Evolutionary conservation across 202 grass and related monocot genomes (phyloP).

Genomic region (Elaeis oleifera): DNA sequence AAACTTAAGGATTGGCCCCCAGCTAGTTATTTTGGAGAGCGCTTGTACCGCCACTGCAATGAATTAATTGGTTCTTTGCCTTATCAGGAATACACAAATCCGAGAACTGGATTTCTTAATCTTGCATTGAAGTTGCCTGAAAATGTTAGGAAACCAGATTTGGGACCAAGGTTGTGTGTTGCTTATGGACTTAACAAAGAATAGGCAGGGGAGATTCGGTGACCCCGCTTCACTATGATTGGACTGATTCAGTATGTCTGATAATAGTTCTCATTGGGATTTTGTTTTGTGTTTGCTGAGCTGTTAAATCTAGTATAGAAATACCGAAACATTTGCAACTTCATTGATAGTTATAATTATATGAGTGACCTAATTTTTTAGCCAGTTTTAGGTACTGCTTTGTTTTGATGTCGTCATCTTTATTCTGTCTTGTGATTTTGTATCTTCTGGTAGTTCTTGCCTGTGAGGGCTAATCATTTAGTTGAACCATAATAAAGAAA

Average conservation of each 20-base stretch:
- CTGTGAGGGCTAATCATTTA: too few species aligned
- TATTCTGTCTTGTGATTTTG: too few species aligned
- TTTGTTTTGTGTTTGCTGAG: background rate
- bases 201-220: conserved; percentile 82
- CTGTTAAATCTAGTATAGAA: too few species aligned
- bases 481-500: too few species aligned
- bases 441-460: too few species aligned
- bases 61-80: conserved; percentile 74
- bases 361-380: too few species aligned
- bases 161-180: conserved; percentile 63
- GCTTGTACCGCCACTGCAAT: conserved; percentile 59
- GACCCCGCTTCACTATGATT: conserved; percentile 80
- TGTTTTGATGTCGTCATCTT: too few species aligned
- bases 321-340: too few species aligned
- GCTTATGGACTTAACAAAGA: conserved; percentile 66
- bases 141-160: conserved; percentile 46
- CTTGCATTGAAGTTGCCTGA: conserved; percentile 55
- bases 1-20: conserved; percentile 89
- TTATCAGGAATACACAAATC: conserved; percentile 82
- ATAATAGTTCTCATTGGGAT: background rate
- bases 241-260: conserved; percentile 66
- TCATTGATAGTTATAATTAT: too few species aligned
- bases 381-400: too few species aligned
- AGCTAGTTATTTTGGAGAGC: conserved; percentile 53
- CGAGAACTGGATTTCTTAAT: conserved; percentile 53